These are phyloP conservation scores for Puccinia polysora DNA, from an alignment of 1,284 basidiomycete species.

Conservation along the genomic window DNA sequence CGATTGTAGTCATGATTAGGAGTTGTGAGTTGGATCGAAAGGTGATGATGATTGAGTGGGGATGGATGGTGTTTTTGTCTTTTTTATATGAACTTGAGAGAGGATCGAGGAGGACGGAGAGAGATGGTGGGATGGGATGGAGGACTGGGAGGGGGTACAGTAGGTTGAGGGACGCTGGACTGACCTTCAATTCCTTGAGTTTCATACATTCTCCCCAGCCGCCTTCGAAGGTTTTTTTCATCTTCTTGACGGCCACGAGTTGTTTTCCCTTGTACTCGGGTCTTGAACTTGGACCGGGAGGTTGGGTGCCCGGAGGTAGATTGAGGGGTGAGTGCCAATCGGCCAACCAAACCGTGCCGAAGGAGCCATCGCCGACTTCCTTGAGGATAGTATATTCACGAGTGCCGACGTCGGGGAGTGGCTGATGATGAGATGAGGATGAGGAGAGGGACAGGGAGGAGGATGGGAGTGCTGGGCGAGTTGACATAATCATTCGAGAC, in stretches of 20 bases:
- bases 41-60: no score
- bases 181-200: constrained; percentile 90
- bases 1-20: not conserved
- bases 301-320: constrained; percentile 60
- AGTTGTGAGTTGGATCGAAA: not conserved
- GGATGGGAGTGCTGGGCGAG: not conserved
- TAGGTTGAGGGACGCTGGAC: constrained; percentile 46
- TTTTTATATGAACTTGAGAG: constrained; percentile 1
- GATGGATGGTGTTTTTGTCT: not conserved
- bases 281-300: constrained; percentile 66
- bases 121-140: not conserved
- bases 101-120: not conserved
- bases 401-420: constrained; percentile 37
- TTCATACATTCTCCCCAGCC: constrained; percentile 95
- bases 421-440: not conserved
- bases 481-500: not conserved
- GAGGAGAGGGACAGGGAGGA: not conserved
- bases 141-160: not conserved
- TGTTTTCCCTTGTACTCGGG: constrained; percentile 92
- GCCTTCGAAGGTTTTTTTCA: constrained; percentile 95
- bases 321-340: constrained; percentile 97
- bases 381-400: constrained; percentile 63
- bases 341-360: constrained; percentile 96
- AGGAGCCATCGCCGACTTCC: constrained; percentile 89
- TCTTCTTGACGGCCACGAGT: constrained; percentile 93